These are phyloP conservation scores for Ascochyta pisi DNA, from an alignment of 2,329 filamentous ascomycete genomes.

Conservation along the genomic window DNA sequence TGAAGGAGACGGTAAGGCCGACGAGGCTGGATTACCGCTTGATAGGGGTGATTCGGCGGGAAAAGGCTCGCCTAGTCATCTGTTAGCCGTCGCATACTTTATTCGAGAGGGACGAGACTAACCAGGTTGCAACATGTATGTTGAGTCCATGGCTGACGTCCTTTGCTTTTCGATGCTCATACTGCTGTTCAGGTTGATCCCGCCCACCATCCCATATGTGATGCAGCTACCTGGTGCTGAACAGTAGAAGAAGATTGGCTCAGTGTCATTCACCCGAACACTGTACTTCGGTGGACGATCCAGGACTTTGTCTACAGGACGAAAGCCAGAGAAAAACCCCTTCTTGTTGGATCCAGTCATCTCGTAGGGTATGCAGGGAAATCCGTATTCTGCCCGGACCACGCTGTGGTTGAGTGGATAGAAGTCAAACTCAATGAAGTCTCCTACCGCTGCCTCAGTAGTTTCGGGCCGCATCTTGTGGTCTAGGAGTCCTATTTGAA, in stretches of 20 bases:
- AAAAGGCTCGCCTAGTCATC: conserved; percentile 36
- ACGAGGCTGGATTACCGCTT: conserved; percentile 9
- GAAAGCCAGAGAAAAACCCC: conserved; percentile 43
- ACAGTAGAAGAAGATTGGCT: conserved; percentile 50
- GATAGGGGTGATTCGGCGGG: conserved; percentile 32
- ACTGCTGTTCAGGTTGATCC: conserved; percentile 66
- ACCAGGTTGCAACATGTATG: conserved; percentile 41
- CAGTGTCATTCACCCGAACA: conserved; percentile 40
- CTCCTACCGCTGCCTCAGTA: conserved; percentile 47
- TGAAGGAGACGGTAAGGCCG: conserved; percentile 4
- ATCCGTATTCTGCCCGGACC: conserved; percentile 49
- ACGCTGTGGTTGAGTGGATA: conserved; percentile 53
- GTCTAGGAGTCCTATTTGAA: conserved; percentile 48
- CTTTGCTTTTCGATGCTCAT: conserved; percentile 34
- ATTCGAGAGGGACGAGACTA: too few species aligned
- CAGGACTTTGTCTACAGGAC: conserved; percentile 32
- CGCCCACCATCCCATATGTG: conserved; percentile 74
- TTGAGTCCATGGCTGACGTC: conserved; percentile 28
- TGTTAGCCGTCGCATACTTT: not conserved
- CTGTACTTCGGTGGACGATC: conserved; percentile 34
- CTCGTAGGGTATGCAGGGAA: conserved; percentile 51
- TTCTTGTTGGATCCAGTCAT: conserved; percentile 34
- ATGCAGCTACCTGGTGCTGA: conserved; percentile 70
- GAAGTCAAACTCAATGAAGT: conserved; percentile 52
- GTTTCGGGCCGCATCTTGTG: conserved; percentile 50